These are phyloP conservation scores for Tylopilus sp. DNA, from an alignment of 1,284 basidiomycete species.

Conservation along the genomic window DNA sequence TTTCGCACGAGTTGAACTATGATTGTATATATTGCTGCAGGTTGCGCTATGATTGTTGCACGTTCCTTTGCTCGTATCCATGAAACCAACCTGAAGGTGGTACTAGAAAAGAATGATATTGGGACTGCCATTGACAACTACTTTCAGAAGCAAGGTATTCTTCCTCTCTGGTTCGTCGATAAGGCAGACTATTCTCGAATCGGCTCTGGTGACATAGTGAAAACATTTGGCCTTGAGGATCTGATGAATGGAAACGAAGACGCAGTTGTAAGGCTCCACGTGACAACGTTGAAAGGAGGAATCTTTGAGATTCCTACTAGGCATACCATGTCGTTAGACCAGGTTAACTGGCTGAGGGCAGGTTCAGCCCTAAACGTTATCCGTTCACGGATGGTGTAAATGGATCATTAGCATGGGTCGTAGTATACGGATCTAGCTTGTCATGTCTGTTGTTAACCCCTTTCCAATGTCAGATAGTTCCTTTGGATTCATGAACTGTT, in stretches of 20 bases:
- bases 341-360: slow-evolving; percentile 80
- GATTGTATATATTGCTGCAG: slow-evolving; percentile 35
- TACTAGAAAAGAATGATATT: slow-evolving; percentile 13
- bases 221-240: slow-evolving; percentile 37
- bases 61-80: slow-evolving; percentile 98
- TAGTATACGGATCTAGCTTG: slow-evolving; percentile 4
- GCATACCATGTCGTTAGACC: slow-evolving; percentile 87
- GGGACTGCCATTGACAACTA: slow-evolving; percentile 4
- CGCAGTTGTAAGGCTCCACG: slow-evolving; percentile 58
- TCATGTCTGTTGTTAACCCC: slow-evolving; percentile 16
- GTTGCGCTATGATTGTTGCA: slow-evolving; percentile 78
- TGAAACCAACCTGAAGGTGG: slow-evolving; percentile 91
- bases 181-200: slow-evolving; percentile 81
- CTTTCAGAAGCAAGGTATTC: slow-evolving; percentile 85
- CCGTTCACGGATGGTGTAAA: slow-evolving; percentile 46
- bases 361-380: slow-evolving; percentile 88
- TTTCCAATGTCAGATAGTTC: slow-evolving; percentile 29
- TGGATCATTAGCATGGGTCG: not conserved
- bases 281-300: slow-evolving; percentile 65
- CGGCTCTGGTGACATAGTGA: slow-evolving; percentile 63
- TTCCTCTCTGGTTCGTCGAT: slow-evolving; percentile 88
- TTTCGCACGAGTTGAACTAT: not conserved
- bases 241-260: slow-evolving; percentile 50
- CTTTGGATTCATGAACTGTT: slow-evolving; percentile 20
- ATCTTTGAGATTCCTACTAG: slow-evolving; percentile 65